These are phyloP conservation scores for Globomyces pollinis-pini DNA, from an alignment of 192 early-diverging fungal genomes.

Conservation along the genomic window DNA sequence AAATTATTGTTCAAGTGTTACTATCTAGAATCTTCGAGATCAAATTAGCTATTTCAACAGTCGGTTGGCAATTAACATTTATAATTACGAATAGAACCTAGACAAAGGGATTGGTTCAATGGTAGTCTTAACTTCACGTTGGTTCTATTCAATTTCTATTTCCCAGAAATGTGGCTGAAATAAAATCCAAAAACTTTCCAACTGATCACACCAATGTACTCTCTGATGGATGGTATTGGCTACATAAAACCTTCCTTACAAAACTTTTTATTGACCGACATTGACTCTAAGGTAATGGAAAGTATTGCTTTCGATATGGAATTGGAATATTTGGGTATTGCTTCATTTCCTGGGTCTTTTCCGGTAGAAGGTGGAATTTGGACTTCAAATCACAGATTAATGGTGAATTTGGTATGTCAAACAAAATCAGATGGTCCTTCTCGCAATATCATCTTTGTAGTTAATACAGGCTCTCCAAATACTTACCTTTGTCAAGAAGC, in stretches of 20 bases:
- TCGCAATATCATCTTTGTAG: neutral
- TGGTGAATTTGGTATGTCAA: neutral
- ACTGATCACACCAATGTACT: no score
- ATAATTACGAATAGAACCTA: no score
- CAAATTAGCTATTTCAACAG: no score
- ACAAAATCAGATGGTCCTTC: neutral
- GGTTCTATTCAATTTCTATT: no score
- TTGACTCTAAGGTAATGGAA: neutral
- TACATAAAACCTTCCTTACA: neutral
- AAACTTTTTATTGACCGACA: neutral
- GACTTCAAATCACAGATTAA: neutral
- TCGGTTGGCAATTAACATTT: no score
- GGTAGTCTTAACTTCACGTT: no score
- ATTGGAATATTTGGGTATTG: neutral
- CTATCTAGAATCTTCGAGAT: no score
- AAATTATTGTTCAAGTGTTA: no score
- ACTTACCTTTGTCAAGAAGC: neutral
- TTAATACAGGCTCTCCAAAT: neutral
- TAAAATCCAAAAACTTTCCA: no score
- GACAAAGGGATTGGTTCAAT: no score
- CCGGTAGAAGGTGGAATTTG: neutral
- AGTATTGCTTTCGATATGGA: neutral
- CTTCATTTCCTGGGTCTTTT: neutral
- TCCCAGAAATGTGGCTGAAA: no score
- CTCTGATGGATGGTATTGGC: neutral